Conservation (phyloP, 78 protist species). For the Polysphondylium violaceum region DNA sequence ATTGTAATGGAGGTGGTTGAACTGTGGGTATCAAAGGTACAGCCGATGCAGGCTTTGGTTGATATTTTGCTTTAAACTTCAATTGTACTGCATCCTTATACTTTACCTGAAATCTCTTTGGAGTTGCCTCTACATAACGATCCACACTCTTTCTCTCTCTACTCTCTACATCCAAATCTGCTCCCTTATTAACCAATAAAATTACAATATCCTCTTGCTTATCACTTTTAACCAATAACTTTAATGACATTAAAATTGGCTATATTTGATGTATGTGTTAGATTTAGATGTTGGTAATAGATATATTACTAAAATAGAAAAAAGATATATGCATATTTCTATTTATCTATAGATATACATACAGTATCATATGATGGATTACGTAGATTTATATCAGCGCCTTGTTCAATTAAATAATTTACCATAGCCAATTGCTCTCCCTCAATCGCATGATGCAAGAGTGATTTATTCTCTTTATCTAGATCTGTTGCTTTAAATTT, state of each 20-base stretch:
- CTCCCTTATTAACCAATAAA: slow-evolving; percentile 49
- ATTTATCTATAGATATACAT: background rate
- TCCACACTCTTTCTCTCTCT: slow-evolving; percentile 29
- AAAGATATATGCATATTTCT: background rate
- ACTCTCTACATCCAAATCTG: slow-evolving; percentile 22
- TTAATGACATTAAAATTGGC: slow-evolving; percentile 53
- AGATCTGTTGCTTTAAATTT: slow-evolving; percentile 10
- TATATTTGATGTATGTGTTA: background rate
- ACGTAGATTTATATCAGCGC: slow-evolving; percentile 38
- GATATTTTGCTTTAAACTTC: slow-evolving; percentile 10
- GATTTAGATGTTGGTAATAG: background rate
- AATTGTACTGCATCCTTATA: slow-evolving; percentile 38
- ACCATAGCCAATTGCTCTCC: slow-evolving; percentile 44
- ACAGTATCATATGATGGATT: slow-evolving; percentile 45
- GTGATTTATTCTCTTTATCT: slow-evolving; percentile 54
- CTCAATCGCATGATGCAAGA: slow-evolving; percentile 51
- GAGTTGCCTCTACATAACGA: slow-evolving; percentile 19
- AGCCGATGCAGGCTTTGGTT: slow-evolving; percentile 3
- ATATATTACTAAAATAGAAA: background rate
- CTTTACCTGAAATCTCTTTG: slow-evolving; percentile 38
- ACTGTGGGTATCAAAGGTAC: slow-evolving; percentile 2
- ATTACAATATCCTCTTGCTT: slow-evolving; percentile 71
- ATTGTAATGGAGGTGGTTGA: background rate
- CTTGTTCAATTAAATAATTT: slow-evolving; percentile 29
- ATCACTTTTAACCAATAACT: background rate